Evolutionary conservation across 2,329 filamentous ascomycete species (phyloP).

Genomic region (Stagonosporopsis rhizophila): DNA sequence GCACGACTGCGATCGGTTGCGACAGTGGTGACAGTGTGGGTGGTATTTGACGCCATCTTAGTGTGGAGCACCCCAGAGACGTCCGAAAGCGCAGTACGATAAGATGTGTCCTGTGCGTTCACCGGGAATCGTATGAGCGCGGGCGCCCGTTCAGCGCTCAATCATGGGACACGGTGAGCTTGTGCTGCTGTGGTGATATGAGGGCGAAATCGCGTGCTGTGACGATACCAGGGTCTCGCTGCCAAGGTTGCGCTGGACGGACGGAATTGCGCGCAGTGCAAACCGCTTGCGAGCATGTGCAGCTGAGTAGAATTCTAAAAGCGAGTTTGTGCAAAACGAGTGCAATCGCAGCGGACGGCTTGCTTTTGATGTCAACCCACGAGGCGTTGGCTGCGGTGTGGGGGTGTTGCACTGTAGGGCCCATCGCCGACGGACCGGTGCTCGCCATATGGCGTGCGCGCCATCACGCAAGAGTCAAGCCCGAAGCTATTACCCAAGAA

Average conservation of each 20-base stretch:
- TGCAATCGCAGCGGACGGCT: background rate
- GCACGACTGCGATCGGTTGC: conserved; percentile 33
- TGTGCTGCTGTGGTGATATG: conserved; percentile 27
- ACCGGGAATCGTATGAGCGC: conserved; percentile 13
- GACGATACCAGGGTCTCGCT: conserved; percentile 19
- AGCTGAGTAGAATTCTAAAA: background rate
- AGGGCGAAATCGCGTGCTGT: conserved; percentile 30
- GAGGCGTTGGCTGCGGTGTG: conserved; percentile 9
- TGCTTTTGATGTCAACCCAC: conserved; percentile 12
- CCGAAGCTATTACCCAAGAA: conserved; percentile 18
- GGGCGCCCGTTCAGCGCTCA: conserved; percentile 17
- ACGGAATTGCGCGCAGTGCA: conserved; percentile 14
- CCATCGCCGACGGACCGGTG: conserved; percentile 15
- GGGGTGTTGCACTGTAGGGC: conserved; percentile 7
- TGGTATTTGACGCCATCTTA: conserved; percentile 39
- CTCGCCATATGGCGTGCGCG: conserved; percentile 10
- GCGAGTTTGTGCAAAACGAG: background rate
- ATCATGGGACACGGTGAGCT: conserved; percentile 23
- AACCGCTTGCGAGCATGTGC: background rate
- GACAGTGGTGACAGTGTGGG: conserved; percentile 33
- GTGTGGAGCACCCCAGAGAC: conserved; percentile 16
- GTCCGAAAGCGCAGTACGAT: conserved; percentile 2
- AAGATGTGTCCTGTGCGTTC: conserved; percentile 15
- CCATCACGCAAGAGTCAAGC: conserved; percentile 13
- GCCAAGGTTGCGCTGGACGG: conserved; percentile 10